phyloP scores from a whole-genome alignment of 441 rosid genomes.

The Corymbia citriodora region DNA sequence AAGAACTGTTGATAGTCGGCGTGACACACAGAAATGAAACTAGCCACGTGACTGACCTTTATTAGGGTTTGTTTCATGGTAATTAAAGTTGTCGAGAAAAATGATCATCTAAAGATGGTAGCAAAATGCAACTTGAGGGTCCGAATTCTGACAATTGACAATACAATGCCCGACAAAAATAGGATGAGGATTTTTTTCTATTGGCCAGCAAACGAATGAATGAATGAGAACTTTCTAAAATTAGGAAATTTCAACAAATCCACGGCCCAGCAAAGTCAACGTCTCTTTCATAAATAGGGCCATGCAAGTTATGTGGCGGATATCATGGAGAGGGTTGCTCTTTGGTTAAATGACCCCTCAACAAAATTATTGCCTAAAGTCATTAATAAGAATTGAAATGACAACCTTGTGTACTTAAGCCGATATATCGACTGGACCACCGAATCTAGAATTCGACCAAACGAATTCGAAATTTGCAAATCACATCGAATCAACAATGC shows the following conservation, averaged over 20 bases:
- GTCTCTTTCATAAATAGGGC: not conserved
- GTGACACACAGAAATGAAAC: not conserved
- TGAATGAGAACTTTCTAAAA: not conserved
- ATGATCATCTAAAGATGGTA: not conserved
- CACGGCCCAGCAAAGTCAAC: not conserved
- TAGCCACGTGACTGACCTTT: not conserved
- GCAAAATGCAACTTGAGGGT: not conserved
- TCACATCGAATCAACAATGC: not conserved
- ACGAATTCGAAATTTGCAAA: not conserved
- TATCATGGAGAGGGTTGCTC: not conserved
- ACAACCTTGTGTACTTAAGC: not conserved
- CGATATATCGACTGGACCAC: not conserved
- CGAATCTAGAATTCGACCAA: not conserved
- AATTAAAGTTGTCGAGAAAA: not conserved
- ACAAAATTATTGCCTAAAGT: not conserved
- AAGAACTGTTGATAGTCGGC: accelerated
- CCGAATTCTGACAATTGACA: not conserved
- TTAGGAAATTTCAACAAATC: not conserved
- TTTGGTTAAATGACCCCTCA: not conserved
- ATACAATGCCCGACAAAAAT: not conserved
- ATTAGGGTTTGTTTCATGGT: not conserved
- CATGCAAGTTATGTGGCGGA: not conserved
- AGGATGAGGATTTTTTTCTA: not conserved
- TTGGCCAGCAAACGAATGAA: not conserved
- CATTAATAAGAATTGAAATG: not conserved